Percentiles rank a stretch among this genome's conserved stretches.
These are phyloP conservation scores for Obba rivulosa DNA, from an alignment of 768 basidiomycete species.

Conservation along the genomic window DNA sequence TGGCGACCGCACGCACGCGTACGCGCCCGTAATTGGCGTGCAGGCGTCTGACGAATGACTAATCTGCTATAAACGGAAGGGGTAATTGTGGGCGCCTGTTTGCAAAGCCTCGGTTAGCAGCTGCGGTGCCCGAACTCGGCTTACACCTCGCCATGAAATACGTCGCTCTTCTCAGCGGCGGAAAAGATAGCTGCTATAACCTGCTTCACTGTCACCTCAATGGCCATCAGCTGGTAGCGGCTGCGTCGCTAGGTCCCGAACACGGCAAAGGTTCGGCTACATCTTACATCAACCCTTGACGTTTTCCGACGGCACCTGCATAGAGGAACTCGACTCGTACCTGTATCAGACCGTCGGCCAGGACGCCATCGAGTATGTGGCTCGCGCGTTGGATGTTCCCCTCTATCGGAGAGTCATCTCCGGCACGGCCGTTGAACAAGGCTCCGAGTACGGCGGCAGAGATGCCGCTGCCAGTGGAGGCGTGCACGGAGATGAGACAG, in stretches of 20 bases:
- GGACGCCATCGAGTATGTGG: slow-evolving; percentile 84
- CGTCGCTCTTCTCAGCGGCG: slow-evolving; percentile 91
- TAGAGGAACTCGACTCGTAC: slow-evolving; percentile 99
- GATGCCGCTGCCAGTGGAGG: slow-evolving; percentile 40
- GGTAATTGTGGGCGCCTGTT: background rate
- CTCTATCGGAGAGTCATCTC: slow-evolving; percentile 77
- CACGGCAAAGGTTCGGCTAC: slow-evolving; percentile 68
- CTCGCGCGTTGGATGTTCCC: slow-evolving; percentile 79
- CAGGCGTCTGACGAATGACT: background rate
- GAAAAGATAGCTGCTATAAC: slow-evolving; percentile 97
- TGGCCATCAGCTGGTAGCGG: slow-evolving; percentile 82
- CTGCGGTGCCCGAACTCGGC: background rate
- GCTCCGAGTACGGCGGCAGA: slow-evolving; percentile 80
- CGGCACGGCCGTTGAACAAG: slow-evolving; percentile 76
- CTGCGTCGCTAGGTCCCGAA: slow-evolving; percentile 83
- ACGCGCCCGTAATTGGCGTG: background rate
- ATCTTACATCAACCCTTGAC: slow-evolving; percentile 11
- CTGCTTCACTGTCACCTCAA: slow-evolving; percentile 83
- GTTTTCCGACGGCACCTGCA: slow-evolving; percentile 12
- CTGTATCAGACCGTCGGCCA: slow-evolving; percentile 99
- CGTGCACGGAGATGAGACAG: slow-evolving; percentile 86
- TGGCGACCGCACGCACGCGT: background rate
- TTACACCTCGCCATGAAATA: slow-evolving; percentile 62
- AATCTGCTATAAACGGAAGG: background rate
- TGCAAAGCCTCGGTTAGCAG: background rate